phyloP scores from a whole-genome alignment of 139 green algal genomes.

The Haematococcus sp. region DNA sequence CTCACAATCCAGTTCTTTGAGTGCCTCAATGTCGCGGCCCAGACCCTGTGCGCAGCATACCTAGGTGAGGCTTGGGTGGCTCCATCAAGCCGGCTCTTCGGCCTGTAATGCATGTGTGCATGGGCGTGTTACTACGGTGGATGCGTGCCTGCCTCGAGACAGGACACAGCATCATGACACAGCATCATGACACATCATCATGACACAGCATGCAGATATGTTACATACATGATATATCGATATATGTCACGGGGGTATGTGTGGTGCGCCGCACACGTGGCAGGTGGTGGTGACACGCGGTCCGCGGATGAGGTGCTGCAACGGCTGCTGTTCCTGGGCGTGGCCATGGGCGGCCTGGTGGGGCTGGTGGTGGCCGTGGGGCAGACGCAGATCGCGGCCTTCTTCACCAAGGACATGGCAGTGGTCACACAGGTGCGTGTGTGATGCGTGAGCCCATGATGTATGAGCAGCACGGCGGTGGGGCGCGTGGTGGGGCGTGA shows the following conservation, averaged over 20 bases:
- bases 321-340: constrained; percentile 33
- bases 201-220: no score
- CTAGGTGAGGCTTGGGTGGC: no score
- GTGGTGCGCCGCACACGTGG: background rate
- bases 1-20: constrained; percentile 60
- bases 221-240: no score
- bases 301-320: constrained; percentile 34
- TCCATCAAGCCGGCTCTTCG: no score
- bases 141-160: no score
- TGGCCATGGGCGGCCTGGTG: constrained; percentile 7
- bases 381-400: constrained; percentile 21
- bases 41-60: constrained; percentile 53
- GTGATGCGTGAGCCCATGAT: background rate
- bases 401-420: constrained; percentile 44
- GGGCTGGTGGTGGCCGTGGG: constrained; percentile 25
- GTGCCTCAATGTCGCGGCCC: constrained; percentile 63
- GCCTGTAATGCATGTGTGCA: no score
- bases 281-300: constrained; percentile 11
- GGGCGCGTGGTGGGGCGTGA: background rate
- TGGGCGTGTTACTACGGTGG: no score
- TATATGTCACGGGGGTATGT: no score
- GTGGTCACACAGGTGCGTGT: constrained; percentile 32
- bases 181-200: no score
- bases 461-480: no score
- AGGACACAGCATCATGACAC: no score